phyloP scores from a whole-genome alignment of 306 rosid genomes.

The Fragaria vesca region DNA sequence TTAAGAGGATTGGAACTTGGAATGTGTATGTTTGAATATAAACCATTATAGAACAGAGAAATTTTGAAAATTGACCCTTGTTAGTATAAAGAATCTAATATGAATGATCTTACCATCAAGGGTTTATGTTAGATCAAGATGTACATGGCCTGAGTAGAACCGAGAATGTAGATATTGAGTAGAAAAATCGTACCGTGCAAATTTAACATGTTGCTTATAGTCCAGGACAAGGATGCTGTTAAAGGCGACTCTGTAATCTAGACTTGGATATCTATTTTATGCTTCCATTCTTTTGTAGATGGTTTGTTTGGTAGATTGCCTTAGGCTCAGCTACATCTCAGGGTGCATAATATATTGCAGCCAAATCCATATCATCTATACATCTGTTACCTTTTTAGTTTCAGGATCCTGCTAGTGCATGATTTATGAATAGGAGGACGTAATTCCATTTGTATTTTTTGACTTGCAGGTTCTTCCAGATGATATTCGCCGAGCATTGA shows the following conservation, averaged over 20 bases:
- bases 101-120: background rate
- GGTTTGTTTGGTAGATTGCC: background rate
- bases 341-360: background rate
- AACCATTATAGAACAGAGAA: background rate
- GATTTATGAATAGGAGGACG: background rate
- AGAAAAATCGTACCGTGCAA: background rate
- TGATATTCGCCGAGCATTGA: constrained; percentile 79
- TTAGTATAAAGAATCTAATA: background rate
- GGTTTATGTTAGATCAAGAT: background rate
- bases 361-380: background rate
- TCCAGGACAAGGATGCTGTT: background rate
- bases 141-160: background rate
- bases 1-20: background rate
- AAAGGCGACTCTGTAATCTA: background rate
- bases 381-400: background rate
- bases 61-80: no score
- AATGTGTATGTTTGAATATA: background rate
- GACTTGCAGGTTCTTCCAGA: constrained; percentile 75
- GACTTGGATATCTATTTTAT: background rate
- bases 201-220: background rate
- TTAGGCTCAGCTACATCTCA: background rate
- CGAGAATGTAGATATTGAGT: background rate
- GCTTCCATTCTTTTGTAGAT: background rate
- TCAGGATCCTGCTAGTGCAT: background rate
- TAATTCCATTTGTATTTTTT: constrained; percentile 5